Evolutionary conservation across 2,329 filamentous ascomycete species (phyloP).

Genomic region (Aspergillus fumigatiaffinis): DNA sequence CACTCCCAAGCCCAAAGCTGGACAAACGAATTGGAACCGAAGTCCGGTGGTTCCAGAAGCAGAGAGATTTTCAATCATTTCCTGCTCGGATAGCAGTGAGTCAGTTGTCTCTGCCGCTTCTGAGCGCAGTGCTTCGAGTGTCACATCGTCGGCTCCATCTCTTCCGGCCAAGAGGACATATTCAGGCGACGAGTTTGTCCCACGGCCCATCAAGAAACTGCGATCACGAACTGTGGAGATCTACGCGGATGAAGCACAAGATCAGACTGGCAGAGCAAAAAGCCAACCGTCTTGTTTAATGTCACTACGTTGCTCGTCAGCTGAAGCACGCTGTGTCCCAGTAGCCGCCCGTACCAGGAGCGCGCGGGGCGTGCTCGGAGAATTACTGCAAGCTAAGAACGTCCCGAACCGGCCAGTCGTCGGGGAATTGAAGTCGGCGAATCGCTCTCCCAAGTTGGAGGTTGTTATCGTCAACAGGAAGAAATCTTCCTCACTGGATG

Average conservation of each 20-base stretch:
- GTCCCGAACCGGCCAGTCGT: constrained; percentile 1
- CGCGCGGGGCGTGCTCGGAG: constrained; percentile 15
- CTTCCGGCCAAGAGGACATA: constrained; percentile 19
- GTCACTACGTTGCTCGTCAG: not conserved
- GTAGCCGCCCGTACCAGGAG: constrained; percentile 17
- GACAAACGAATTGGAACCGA: not conserved
- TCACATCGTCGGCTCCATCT: constrained; percentile 29
- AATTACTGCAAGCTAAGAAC: constrained; percentile 14
- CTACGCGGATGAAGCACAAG: constrained; percentile 6
- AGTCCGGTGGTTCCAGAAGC: constrained; percentile 8
- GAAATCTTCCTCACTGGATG: not conserved
- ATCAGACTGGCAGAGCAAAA: constrained; percentile 1
- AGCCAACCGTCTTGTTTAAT: not conserved
- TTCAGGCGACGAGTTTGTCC: constrained; percentile 9
- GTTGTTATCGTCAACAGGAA: constrained; percentile 31
- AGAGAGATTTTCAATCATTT: constrained; percentile 9
- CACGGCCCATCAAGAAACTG: constrained; percentile 23
- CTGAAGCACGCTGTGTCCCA: constrained; percentile 10
- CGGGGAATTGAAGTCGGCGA: not conserved
- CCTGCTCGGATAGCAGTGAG: constrained; percentile 23
- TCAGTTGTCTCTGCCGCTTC: constrained; percentile 18
- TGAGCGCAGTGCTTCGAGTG: constrained; percentile 21
- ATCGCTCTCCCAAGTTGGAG: constrained; percentile 17
- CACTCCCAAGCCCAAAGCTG: constrained; percentile 30
- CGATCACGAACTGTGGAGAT: constrained; percentile 16